Conservation (phyloP, 305 asterid species). For the Fraxinus latifolia region DNA sequence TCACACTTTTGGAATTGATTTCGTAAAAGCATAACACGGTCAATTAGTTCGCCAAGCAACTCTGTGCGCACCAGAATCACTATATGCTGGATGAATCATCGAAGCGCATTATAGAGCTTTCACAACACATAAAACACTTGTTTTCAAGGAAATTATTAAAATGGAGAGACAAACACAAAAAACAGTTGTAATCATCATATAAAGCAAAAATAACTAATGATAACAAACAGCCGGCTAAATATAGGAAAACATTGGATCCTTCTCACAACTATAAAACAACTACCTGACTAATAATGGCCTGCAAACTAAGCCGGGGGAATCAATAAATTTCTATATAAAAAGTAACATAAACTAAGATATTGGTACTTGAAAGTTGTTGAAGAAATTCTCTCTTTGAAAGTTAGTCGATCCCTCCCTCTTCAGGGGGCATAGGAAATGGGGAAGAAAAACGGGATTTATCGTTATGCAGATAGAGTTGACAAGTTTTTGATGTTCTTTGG, state of each 20-base stretch:
- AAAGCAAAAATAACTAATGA: slow-evolving; percentile 15
- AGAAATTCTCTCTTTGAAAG: slow-evolving; percentile 7
- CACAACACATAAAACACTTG: not conserved
- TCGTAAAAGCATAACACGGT: not conserved
- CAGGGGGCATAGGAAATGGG: slow-evolving; percentile 37
- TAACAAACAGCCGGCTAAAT: slow-evolving; percentile 39
- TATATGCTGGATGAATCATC: not conserved
- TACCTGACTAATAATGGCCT: slow-evolving; percentile 31
- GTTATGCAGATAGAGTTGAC: slow-evolving; percentile 65
- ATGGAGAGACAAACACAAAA: slow-evolving; percentile 16
- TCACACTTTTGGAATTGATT: not conserved
- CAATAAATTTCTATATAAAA: slow-evolving; percentile 19
- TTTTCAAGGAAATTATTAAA: not conserved
- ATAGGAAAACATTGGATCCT: slow-evolving; percentile 13
- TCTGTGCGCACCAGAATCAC: not conserved
- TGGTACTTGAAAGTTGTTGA: not conserved
- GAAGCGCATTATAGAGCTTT: not conserved
- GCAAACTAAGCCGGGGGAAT: slow-evolving; percentile 21
- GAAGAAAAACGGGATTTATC: slow-evolving; percentile 52
- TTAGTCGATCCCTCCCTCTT: slow-evolving; percentile 19
- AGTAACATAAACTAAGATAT: not conserved
- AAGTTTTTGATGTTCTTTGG: slow-evolving; percentile 64
- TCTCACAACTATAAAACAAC: slow-evolving; percentile 2
- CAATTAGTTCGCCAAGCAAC: not conserved
- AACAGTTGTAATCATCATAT: slow-evolving; percentile 23